Evolutionary conservation across 1,139 yeast genomes (phyloP).

Genomic region (Kazachstania sp.): DNA sequence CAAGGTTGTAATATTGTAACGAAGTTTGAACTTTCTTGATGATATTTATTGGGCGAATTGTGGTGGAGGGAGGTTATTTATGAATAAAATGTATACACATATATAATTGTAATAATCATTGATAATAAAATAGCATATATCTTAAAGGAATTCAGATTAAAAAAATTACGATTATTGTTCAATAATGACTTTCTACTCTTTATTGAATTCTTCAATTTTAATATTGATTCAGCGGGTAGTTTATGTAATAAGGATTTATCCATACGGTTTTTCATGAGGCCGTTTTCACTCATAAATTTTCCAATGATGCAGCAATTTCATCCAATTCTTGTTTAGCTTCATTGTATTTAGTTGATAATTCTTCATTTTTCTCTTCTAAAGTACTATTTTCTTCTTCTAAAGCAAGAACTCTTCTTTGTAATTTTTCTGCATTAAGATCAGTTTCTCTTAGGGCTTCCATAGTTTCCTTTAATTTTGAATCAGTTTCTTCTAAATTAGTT

Average conservation of each 20-base stretch:
- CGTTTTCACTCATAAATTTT: slow-evolving; percentile 15
- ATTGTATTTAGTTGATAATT: slow-evolving; percentile 68
- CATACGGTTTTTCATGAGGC: background rate
- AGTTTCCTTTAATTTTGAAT: slow-evolving; percentile 84
- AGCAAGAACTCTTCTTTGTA: slow-evolving; percentile 88
- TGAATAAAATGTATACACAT: background rate
- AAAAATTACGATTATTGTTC: too few relatives aligned
- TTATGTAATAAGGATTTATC: background rate
- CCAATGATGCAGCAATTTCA: slow-evolving; percentile 48
- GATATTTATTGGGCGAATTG: too few relatives aligned
- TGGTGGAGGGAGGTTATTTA: background rate
- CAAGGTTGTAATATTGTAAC: too few relatives aligned
- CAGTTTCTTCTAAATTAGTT: slow-evolving; percentile 89
- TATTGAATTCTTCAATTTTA: background rate
- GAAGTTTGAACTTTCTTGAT: too few relatives aligned
- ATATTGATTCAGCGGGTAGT: background rate
- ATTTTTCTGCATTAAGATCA: slow-evolving; percentile 92
- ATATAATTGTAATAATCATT: background rate
- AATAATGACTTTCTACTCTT: background rate
- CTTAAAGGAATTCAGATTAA: background rate
- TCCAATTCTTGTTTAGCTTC: slow-evolving; percentile 79
- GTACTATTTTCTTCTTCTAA: slow-evolving; percentile 89
- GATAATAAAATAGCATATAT: background rate
- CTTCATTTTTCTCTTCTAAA: slow-evolving; percentile 88
- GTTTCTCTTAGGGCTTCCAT: slow-evolving; percentile 91